phyloP scores from a whole-genome alignment of 2,329 filamentous ascomycete species.

The Paradendryphiella salina region DNA sequence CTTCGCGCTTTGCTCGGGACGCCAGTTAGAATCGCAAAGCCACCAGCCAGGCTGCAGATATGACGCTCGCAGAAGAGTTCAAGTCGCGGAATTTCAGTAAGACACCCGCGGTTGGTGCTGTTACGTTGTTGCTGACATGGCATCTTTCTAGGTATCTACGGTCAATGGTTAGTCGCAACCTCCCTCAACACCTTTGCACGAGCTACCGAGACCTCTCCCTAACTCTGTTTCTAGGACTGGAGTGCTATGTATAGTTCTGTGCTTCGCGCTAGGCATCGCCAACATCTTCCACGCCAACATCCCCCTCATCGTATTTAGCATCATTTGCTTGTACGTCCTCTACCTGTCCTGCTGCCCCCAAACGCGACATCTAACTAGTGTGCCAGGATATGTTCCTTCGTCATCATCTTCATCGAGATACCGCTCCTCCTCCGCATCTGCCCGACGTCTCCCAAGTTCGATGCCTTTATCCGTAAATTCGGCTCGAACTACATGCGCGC shows the following conservation, averaged over 20 bases:
- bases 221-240: conserved; percentile 51
- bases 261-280: conserved; percentile 68
- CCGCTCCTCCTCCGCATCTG: conserved; percentile 96
- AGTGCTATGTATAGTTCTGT: conserved; percentile 65
- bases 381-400: conserved; percentile 52
- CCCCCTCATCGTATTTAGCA: conserved; percentile 62
- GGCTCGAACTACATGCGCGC: conserved; percentile 98
- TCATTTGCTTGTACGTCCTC: conserved; percentile 53
- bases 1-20: too few relatives aligned
- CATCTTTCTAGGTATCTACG: conserved; percentile 62
- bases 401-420: conserved; percentile 66
- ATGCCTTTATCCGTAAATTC: conserved; percentile 85
- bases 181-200: neutral
- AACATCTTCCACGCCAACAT: conserved; percentile 66
- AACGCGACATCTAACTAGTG: conserved; percentile 6
- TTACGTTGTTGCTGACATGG: conserved; percentile 38
- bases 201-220: conserved; percentile 8
- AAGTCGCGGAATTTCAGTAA: conserved; percentile 68
- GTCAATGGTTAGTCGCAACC: conserved; percentile 62
- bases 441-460: conserved; percentile 88
- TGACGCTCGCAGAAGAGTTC: conserved; percentile 66
- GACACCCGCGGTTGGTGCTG: conserved; percentile 28
- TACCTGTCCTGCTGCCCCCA: neutral
- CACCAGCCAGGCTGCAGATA: conserved; percentile 34
- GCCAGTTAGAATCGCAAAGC: neutral